Percentiles rank a stretch among this genome's conserved stretches.
Conservation (phyloP, 2,329 filamentous ascomycete genomes). For the Apiospora pterosperma region DNA sequence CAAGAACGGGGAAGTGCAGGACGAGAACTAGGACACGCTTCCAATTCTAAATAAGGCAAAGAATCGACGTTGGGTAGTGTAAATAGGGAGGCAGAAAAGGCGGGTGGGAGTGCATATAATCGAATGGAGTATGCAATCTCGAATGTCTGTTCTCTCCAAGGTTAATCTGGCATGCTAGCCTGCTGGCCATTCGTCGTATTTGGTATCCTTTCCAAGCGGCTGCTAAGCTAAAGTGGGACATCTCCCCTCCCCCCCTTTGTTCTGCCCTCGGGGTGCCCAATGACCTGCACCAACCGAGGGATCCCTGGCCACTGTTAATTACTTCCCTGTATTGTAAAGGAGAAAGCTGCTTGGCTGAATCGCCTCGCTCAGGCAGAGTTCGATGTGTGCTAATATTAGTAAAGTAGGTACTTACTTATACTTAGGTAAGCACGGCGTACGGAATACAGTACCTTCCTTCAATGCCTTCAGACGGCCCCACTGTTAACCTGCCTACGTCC, state of each 20-base stretch:
- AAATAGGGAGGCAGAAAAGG: constrained; percentile 8
- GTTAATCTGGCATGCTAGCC: background rate
- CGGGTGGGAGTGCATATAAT: constrained; percentile 4
- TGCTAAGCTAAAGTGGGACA: background rate
- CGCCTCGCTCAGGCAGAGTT: background rate
- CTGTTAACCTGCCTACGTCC: background rate
- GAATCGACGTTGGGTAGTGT: background rate
- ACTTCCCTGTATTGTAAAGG: background rate
- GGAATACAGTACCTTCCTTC: background rate
- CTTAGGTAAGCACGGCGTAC: no score
- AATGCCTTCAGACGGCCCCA: background rate
- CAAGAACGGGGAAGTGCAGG: background rate
- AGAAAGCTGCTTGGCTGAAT: background rate
- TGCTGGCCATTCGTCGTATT: background rate
- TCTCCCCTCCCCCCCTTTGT: background rate
- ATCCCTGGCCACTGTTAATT: background rate
- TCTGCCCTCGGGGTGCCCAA: background rate
- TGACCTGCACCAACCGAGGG: background rate
- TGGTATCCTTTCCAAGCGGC: background rate
- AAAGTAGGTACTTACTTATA: background rate
- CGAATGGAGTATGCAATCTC: constrained; percentile 14
- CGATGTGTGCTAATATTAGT: no score
- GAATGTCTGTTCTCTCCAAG: constrained; percentile 12
- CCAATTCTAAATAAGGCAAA: constrained; percentile 1
- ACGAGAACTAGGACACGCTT: background rate